Base-by-base conservation (phyloP, 1,139 yeast species). In the Blastobotrys persicus region DNA sequence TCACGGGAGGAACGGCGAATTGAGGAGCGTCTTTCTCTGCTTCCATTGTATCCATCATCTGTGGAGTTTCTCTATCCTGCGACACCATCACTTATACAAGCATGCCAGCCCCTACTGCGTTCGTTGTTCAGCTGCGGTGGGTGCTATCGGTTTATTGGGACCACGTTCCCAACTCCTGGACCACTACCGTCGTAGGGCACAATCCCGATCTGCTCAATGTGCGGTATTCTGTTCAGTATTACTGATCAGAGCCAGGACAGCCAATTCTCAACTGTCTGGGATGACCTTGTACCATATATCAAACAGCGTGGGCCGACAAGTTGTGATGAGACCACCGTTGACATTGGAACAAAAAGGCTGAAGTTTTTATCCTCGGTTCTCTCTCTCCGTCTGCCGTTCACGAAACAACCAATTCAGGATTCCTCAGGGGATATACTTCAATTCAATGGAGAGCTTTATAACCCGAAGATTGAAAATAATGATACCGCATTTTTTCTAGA, bases 391-490 rank as follows among this genome's bases (percentile, higher is more conserved):
- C 77, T 78, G 34, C 98, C 98, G 0, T 79, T 87, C 57, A 80
- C 86, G 0, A 58, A 68, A 19, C 98, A 92, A 66, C 96, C 98
- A 0, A 55, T 77, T 9, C 51, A 39, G 2, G 23, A 59, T 59
- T 14, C 67, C 64, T 6, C 65, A 64, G 13, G 65, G 62, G 52
- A 47, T 4, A 60, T 74, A 0, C 57, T 83, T 13, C 96, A 87
- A 61, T 92, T 85, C 68, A 92, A 92, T 64, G 98, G 98, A 0
- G 98, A 91, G 63, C 69, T 89, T 11, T 91, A 91, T 64, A 83
- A 83, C 57, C 61, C 65, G 0, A 82, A 77, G 33, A 77, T 85
- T 31, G 58, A 17, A 49, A 58, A 63, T 1, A 80, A 79, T 58
- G 88, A 83, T 62, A 77, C 85, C 0, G 66, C 65, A 4, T 77